Percentiles rank a stretch among this genome's conserved stretches.
Evolutionary conservation across 768 basidiomycete species (phyloP).

Genomic region (Trametes gibbosa): DNA sequence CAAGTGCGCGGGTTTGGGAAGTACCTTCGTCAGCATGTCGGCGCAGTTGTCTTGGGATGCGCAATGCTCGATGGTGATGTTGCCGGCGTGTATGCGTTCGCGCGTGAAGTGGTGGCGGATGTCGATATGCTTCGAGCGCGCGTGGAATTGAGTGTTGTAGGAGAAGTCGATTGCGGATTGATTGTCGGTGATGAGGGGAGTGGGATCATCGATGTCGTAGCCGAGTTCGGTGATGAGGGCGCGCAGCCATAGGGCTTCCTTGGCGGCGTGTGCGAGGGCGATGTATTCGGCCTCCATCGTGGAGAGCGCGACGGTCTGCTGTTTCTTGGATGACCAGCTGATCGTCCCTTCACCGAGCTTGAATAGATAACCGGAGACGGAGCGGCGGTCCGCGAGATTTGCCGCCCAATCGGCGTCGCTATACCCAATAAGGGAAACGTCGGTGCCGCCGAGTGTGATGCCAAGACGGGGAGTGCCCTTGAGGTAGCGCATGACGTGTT

Average conservation of each 20-base stretch:
- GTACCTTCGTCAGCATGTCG: slow-evolving; percentile 35
- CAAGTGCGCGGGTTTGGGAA: slow-evolving; percentile 11
- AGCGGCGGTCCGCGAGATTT: slow-evolving; percentile 18
- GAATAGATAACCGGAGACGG: slow-evolving; percentile 31
- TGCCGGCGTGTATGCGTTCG: slow-evolving; percentile 7
- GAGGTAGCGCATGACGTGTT: slow-evolving; percentile 29
- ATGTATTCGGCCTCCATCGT: slow-evolving; percentile 38
- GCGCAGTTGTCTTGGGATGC: slow-evolving; percentile 26
- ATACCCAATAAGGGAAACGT: slow-evolving; percentile 19
- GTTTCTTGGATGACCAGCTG: slow-evolving; percentile 30
- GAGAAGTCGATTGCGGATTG: slow-evolving; percentile 28
- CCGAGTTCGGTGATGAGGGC: slow-evolving; percentile 18
- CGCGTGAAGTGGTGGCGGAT: slow-evolving; percentile 34
- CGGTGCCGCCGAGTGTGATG: slow-evolving; percentile 1
- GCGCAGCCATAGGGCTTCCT: slow-evolving; percentile 31
- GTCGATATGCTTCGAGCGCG: slow-evolving; percentile 36
- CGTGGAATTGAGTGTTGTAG: slow-evolving; percentile 29
- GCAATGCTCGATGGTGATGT: slow-evolving; percentile 6
- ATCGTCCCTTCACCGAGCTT: slow-evolving; percentile 24
- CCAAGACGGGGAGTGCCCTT: slow-evolving; percentile 22
- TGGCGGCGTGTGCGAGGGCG: slow-evolving; percentile 24
- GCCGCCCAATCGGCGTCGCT: slow-evolving; percentile 33
- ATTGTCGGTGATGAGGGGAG: slow-evolving; percentile 17
- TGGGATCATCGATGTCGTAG: not conserved
- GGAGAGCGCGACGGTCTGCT: slow-evolving; percentile 30